A percentile compares a stretch with the other conserved stretches of the same genome.
These are phyloP conservation scores for Podospora sp. DNA, from an alignment of 495 filamentous ascomycete species.

Conservation along the genomic window DNA sequence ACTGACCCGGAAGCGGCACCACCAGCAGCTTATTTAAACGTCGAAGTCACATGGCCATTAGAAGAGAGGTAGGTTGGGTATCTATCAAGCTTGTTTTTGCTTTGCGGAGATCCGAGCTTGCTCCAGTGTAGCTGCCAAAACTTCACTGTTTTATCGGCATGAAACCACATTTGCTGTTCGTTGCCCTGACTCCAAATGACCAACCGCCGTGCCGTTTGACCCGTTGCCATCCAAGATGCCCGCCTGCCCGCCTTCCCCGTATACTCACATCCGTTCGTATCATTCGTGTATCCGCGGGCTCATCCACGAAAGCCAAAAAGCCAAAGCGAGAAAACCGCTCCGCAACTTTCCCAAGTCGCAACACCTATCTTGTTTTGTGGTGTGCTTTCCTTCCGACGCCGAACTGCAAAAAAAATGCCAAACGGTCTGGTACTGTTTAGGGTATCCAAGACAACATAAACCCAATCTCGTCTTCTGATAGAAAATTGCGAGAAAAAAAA, in stretches of 20 bases:
- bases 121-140: not conserved
- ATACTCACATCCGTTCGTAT: not conserved
- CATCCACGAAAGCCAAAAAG: conserved; percentile 12
- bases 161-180: not conserved
- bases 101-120: not conserved
- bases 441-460: conserved; percentile 19
- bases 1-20: not conserved
- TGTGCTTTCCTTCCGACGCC: conserved; percentile 1
- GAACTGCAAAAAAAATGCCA: conserved; percentile 1
- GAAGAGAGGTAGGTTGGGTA: not conserved
- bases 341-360: not conserved
- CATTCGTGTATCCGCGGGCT: conserved; percentile 16
- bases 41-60: not conserved
- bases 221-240: not conserved
- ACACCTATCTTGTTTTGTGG: not conserved
- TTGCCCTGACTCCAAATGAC: not conserved
- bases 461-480: not conserved
- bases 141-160: not conserved
- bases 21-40: not conserved
- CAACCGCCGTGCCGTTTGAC: not conserved
- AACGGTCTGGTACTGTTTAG: conserved; percentile 3
- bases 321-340: not conserved
- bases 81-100: not conserved
- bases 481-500: not conserved
- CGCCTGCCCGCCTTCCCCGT: conserved; percentile 7